Percentiles rank a stretch among this genome's conserved stretches.
Conservation (phyloP, 1,139 yeast species). For the Kurtzmaniella quercitrusa region DNA sequence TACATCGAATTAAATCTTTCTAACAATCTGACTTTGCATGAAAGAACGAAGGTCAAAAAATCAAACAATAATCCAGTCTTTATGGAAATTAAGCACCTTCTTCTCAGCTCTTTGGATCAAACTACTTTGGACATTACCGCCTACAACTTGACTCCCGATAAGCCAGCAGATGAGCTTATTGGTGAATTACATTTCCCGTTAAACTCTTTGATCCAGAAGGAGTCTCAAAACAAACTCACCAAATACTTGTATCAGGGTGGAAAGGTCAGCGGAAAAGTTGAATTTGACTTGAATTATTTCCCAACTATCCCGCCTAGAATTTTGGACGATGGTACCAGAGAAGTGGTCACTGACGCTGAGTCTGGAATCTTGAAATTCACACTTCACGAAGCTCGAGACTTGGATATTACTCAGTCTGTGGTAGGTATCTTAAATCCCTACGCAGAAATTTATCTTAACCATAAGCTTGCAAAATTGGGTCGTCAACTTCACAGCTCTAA, state of each 20-base stretch:
- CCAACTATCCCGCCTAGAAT: slow-evolving; percentile 49
- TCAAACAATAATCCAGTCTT: slow-evolving; percentile 54
- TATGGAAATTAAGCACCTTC: slow-evolving; percentile 59
- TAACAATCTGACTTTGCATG: slow-evolving; percentile 38
- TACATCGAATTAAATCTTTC: slow-evolving; percentile 50
- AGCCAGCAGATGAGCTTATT: slow-evolving; percentile 51
- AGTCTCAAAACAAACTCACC: slow-evolving; percentile 27
- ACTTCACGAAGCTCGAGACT: slow-evolving; percentile 66
- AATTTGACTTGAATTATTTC: slow-evolving; percentile 61
- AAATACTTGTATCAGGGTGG: slow-evolving; percentile 47
- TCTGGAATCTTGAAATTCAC: slow-evolving; percentile 70
- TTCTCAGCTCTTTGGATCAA: slow-evolving; percentile 56
- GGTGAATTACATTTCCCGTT: slow-evolving; percentile 58
- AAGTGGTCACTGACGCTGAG: slow-evolving; percentile 51
- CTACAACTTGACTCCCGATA: slow-evolving; percentile 46
- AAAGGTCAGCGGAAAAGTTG: slow-evolving; percentile 54
- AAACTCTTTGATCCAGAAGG: slow-evolving; percentile 55
- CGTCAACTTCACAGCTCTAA: slow-evolving; percentile 64
- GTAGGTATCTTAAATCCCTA: slow-evolving; percentile 71
- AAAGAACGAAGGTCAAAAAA: slow-evolving; percentile 56
- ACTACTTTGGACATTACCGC: slow-evolving; percentile 51
- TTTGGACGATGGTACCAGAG: slow-evolving; percentile 49
- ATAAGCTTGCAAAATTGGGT: slow-evolving; percentile 48
- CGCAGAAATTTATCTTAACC: slow-evolving; percentile 61
- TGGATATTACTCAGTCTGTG: slow-evolving; percentile 61